phyloP scores from a whole-genome alignment of 1,284 basidiomycete genomes.

The Trichosporon coremiiforme region DNA sequence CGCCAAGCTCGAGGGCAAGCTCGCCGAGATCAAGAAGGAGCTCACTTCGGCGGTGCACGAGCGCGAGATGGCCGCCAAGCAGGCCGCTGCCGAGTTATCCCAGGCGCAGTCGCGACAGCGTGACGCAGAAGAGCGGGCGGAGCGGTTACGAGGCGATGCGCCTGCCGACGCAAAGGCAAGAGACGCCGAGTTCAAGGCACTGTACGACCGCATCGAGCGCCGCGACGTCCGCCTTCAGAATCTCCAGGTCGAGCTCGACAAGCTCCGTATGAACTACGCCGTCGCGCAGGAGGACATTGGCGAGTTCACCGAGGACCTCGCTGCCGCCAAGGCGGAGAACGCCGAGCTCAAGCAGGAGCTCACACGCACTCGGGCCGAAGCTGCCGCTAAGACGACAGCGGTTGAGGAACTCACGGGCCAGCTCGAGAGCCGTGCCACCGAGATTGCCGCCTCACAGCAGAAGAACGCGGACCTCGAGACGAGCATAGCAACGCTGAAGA shows the following conservation, averaged over 20 bases:
- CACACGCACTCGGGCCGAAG: neutral
- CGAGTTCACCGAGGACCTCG: constrained; percentile 21
- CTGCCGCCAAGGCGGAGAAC: constrained; percentile 2
- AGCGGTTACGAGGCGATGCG: constrained; percentile 2
- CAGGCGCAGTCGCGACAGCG: constrained; percentile 3
- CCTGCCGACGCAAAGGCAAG: neutral
- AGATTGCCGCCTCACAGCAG: neutral
- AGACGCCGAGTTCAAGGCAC: constrained; percentile 13
- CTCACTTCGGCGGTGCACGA: constrained; percentile 15
- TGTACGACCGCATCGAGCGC: constrained; percentile 21
- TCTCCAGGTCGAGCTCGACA: constrained; percentile 22
- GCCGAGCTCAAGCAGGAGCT: constrained; percentile 6
- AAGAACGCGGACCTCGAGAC: constrained; percentile 11
- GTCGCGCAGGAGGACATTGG: constrained; percentile 20
- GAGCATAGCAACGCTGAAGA: neutral
- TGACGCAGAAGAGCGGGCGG: constrained; percentile 2
- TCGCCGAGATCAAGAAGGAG: constrained; percentile 17
- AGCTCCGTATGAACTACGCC: constrained; percentile 23
- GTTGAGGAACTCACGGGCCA: constrained; percentile 18
- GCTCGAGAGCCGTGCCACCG: neutral
- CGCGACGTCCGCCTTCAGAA: constrained; percentile 20
- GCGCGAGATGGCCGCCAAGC: constrained; percentile 13
- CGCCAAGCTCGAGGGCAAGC: constrained; percentile 21
- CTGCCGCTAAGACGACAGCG: neutral
- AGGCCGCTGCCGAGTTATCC: neutral